Base-by-base conservation (phyloP, 2,329 filamentous ascomycete genomes). In the Alternaria longipes region DNA sequence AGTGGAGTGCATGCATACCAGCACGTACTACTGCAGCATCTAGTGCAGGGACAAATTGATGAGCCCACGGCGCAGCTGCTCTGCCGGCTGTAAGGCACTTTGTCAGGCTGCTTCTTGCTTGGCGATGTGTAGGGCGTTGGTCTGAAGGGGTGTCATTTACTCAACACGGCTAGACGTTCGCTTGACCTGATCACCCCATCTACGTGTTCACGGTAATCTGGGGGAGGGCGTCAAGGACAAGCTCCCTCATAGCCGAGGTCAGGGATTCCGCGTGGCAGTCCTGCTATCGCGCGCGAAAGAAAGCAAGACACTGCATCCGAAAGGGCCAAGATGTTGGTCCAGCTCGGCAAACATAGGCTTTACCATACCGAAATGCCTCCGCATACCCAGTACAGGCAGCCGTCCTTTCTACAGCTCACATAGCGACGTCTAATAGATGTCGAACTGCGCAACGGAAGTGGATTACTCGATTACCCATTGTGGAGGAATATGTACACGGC, bases 21-120 rank as follows among this genome's bases (percentile, higher is more conserved):
- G 34, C 50, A n/a, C 32, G 24, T 36, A 54, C 42, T 51, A 40
- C 41, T 49, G 59, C 57, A 59, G 26, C 24, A 45, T n/a, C 38
- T 64, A 63, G 62, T 46, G 64, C 59, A 60, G 58, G 62, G 51
- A 62, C 61, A 56, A 32, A 55, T 28, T 51, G 47, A 49, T 41
- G 52, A 50, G 59, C 51, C 62, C 62, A 65, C 67, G 70, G 68
- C 67, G 64, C 56, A 67, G 47, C 69, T 67, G 20, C 26, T 68
- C 56, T 55, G 47, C 63, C 24, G 66, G 60, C 36, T 63, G 62
- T 51, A 56, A 67, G 62, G 60, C 61, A 60, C 58, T 32, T 60
- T 20, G 62, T 60, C 63, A 75, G 73, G 69, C 72, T 65, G 63
- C 65, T 61, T 74, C 54, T 41, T 18, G 53, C 68, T 70, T 66